phyloP scores from a whole-genome alignment of 495 filamentous ascomycete species.

The Penicillium manginii region DNA sequence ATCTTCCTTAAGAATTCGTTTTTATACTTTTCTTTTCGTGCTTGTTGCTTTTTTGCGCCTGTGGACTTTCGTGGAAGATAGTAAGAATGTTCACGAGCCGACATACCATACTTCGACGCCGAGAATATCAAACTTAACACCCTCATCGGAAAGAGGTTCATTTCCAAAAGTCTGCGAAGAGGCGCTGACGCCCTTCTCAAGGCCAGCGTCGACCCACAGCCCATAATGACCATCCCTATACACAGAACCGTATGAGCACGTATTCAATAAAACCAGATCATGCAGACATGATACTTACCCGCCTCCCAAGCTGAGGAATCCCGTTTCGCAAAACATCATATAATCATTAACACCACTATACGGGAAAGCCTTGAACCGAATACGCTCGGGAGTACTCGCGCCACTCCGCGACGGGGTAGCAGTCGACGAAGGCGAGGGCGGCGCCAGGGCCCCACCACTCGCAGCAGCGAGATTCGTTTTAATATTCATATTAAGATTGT shows the following conservation, averaged over 20 bases:
- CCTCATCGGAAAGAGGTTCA: conserved; percentile 92
- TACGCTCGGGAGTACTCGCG: conserved; percentile 60
- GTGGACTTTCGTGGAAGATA: not conserved
- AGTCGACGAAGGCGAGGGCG: conserved; percentile 33
- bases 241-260: conserved; percentile 11
- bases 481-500: conserved; percentile 34
- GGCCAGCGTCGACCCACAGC: conserved; percentile 87
- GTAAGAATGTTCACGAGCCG: conserved; percentile 36
- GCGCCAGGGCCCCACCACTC: conserved; percentile 32
- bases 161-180: conserved; percentile 91
- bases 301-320: conserved; percentile 84
- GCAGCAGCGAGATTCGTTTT: conserved; percentile 34
- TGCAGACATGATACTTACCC: conserved; percentile 54
- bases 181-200: conserved; percentile 83
- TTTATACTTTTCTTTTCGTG: not conserved
- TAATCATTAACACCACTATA: conserved; percentile 97
- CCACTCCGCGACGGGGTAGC: conserved; percentile 33
- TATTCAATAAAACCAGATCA: not conserved
- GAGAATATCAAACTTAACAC: conserved; percentile 87
- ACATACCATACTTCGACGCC: conserved; percentile 94
- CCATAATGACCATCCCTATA: conserved; percentile 84
- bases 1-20: not conserved
- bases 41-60: not conserved
- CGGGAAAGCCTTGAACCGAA: conserved; percentile 95
- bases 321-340: conserved; percentile 87